Evolutionary conservation across 768 basidiomycete species (phyloP).

Genomic region (Agaricus blazei): DNA sequence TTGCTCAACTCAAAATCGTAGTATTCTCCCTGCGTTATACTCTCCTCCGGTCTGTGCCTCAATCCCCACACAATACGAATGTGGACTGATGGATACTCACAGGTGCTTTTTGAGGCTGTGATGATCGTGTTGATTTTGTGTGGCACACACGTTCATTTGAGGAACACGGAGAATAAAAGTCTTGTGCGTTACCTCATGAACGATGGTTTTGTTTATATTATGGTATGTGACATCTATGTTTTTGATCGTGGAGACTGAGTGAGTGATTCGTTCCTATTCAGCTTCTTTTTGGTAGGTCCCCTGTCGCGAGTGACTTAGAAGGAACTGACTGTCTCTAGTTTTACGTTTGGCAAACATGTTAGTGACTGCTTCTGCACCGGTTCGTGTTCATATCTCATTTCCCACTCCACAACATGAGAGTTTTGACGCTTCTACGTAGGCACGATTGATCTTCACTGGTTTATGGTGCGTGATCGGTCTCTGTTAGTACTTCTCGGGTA

Average conservation of each 20-base stretch:
- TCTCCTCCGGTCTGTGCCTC: neutral
- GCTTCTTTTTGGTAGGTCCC: conserved; percentile 4
- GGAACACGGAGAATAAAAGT: neutral
- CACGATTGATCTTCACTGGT: conserved; percentile 1
- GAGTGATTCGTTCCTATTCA: neutral
- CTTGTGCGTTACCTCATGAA: neutral
- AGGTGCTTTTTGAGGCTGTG: conserved; percentile 5
- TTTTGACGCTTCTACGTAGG: neutral
- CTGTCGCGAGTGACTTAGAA: neutral
- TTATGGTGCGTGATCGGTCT: neutral
- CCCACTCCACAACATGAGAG: neutral
- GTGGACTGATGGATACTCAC: neutral
- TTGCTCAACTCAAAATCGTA: neutral
- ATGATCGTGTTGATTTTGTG: conserved; percentile 3
- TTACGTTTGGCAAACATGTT: conserved; percentile 1
- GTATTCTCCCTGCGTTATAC: neutral
- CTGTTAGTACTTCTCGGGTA: neutral
- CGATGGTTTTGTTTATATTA: conserved; percentile 1
- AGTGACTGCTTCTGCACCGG: conserved; percentile 4
- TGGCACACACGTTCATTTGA: neutral
- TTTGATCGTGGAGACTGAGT: neutral
- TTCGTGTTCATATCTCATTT: neutral
- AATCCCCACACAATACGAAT: neutral
- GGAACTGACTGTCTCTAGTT: neutral
- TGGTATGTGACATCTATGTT: neutral